Base-by-base conservation (phyloP, 2,329 filamentous ascomycete species). In the Allantophomopsis lycopodina region DNA sequence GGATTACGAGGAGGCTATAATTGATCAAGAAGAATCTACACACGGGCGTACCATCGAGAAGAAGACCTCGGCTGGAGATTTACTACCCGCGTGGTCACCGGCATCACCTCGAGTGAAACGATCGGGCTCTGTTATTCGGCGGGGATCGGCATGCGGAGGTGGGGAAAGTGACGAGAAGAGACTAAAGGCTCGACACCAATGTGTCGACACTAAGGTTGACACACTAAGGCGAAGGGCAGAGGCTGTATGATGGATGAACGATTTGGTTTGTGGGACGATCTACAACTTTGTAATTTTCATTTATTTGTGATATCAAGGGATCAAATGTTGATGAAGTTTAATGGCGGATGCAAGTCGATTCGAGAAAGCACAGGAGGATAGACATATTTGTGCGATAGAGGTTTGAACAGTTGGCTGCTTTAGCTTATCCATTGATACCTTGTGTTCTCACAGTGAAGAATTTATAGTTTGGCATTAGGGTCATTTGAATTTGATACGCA, bases 111-210 rank as follows among this genome's bases (percentile, higher is more conserved):
- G 44, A 7, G 50, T 71, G 14, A 76, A 76, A 52, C 62, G 72
- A 30, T 58, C 62, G 17, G 63, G 67, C 34, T 66, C 67, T 10
- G 69, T 74, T 45, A 69, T 74, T 36, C 66, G 69, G 7, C 60
- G 64, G 33, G 61, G 65, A 4, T 58, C 61, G 11, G 67, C 62
- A 46, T 65, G 68, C 40, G 60, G 62, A 1, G 55, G 63, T 2
- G 52, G 55, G 0, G 57, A 56, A 15, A 43, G 43, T 35, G 53
- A 53, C 28, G 45, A 31, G 10, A 37, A 44, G 12, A 46, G 53
- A 41, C 42, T 48, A 15, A 55, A 55, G 38, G 41, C 53, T 10
- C 44, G 48, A 41, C 43, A 49, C n/a, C 44, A 44, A 23, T 50
- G 47, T 38, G 47, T 44, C 32, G 41, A 39, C 17, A 20, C 47